Percentiles rank a stretch among this genome's conserved stretches.
Evolutionary conservation across 2,329 filamentous ascomycete species (phyloP).

Genomic region (Aureobasidium subglaciale): DNA sequence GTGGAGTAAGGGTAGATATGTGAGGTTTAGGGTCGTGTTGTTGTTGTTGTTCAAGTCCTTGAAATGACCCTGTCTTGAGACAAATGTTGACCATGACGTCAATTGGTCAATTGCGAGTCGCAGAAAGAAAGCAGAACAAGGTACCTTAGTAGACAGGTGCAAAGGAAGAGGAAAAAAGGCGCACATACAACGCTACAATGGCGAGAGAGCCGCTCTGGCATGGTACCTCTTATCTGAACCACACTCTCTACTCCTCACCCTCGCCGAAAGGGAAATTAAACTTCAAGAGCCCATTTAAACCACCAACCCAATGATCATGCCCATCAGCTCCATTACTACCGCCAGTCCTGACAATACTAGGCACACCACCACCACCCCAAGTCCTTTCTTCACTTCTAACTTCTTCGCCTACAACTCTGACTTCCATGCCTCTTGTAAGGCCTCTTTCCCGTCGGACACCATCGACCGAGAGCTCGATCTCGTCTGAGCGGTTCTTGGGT

Average conservation of each 20-base stretch:
- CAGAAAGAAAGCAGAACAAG: too few relatives aligned
- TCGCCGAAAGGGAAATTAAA: slow-evolving; percentile 97
- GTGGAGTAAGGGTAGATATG: too few relatives aligned
- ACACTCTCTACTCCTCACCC: too few relatives aligned
- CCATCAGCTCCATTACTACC: slow-evolving; percentile 40
- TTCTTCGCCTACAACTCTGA: slow-evolving; percentile 80
- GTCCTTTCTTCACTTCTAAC: slow-evolving; percentile 48
- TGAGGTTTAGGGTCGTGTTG: too few relatives aligned
- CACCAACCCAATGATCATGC: slow-evolving; percentile 94
- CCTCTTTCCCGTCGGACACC: slow-evolving; percentile 38
- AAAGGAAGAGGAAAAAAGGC: too few relatives aligned
- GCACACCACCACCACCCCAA: slow-evolving; percentile 76
- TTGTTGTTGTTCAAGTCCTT: too few relatives aligned
- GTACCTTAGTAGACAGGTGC: too few relatives aligned
- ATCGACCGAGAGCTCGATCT: slow-evolving; percentile 45
- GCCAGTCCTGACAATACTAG: slow-evolving; percentile 71
- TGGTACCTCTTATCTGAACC: too few relatives aligned
- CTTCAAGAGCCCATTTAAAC: slow-evolving; percentile 85
- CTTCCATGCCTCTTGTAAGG: slow-evolving; percentile 53
- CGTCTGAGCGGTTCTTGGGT: slow-evolving; percentile 45
- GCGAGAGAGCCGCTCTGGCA: too few relatives aligned
- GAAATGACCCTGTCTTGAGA: too few relatives aligned
- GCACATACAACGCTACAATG: background rate
- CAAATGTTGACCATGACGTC: too few relatives aligned
- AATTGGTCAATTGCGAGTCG: too few relatives aligned